Conservation (phyloP, 2,329 filamentous ascomycete species). For the Trichoderma sp. region DNA sequence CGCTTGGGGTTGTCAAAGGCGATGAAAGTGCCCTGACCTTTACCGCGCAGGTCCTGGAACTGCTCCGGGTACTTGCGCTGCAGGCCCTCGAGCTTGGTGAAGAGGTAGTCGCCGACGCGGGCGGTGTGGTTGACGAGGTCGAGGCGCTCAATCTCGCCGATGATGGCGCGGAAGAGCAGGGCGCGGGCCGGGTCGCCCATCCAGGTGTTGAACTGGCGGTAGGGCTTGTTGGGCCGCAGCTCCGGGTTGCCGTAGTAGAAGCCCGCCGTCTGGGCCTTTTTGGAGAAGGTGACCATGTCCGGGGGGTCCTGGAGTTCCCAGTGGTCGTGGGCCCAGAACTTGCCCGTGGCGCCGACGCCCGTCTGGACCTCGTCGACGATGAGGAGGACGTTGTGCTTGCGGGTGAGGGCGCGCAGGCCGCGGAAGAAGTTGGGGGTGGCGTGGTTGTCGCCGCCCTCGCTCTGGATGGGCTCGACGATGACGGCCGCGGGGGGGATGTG, state of each 20-base stretch:
- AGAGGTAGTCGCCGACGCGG: constrained; percentile 75
- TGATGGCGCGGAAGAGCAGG: constrained; percentile 81
- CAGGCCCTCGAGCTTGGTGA: constrained; percentile 63
- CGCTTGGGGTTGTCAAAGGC: constrained; percentile 82
- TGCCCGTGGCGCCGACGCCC: constrained; percentile 85
- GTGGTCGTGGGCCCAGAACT: constrained; percentile 97
- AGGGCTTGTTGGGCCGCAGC: constrained; percentile 85
- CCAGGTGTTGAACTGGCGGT: constrained; percentile 97
- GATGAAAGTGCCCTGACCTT: constrained; percentile 87
- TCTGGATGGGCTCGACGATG: constrained; percentile 87
- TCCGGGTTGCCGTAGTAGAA: constrained; percentile 85
- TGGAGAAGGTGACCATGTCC: constrained; percentile 93
- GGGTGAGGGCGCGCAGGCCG: constrained; percentile 74
- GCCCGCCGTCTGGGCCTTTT: constrained; percentile 91
- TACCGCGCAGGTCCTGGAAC: constrained; percentile 80
- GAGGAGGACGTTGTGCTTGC: constrained; percentile 73
- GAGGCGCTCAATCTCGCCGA: constrained; percentile 73
- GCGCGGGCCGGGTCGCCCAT: constrained; percentile 89
- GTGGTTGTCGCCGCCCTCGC: constrained; percentile 93
- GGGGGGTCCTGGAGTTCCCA: constrained; percentile 78
- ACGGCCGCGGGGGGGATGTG: constrained; percentile 78
- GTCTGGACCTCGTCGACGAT: constrained; percentile 96
- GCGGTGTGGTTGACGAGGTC: constrained; percentile 80
- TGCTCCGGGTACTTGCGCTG: constrained; percentile 69
- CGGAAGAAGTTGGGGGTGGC: constrained; percentile 84